phyloP scores from a whole-genome alignment of 768 basidiomycete genomes.

The Mycena olivaceomarginata region DNA sequence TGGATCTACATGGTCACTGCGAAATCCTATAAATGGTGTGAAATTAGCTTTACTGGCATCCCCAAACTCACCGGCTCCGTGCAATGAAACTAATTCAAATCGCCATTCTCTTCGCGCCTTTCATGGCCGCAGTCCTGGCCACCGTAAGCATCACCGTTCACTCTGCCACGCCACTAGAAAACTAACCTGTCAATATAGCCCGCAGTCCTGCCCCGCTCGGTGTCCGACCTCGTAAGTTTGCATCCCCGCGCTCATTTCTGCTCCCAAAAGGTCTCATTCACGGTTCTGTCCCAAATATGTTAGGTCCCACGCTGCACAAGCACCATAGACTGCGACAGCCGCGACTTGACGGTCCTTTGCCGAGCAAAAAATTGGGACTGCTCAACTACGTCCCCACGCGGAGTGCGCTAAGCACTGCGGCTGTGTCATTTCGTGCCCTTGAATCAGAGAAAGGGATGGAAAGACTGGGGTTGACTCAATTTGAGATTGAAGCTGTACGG shows the following conservation, averaged over 20 bases:
- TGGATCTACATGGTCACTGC: no score
- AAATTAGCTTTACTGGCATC: no score
- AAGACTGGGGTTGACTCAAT: neutral
- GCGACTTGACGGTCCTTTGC: neutral
- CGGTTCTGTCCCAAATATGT: neutral
- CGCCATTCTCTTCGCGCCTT: neutral
- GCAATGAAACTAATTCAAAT: neutral
- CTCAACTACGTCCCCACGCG: neutral
- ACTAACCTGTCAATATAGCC: conserved; percentile 2
- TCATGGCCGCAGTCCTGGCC: neutral
- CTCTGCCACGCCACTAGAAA: conserved; percentile 4
- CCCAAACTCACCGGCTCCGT: no score
- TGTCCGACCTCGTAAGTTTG: conserved; percentile 4
- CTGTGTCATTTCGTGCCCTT: conserved; percentile 5
- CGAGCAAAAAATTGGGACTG: conserved; percentile 1
- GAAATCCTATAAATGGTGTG: no score
- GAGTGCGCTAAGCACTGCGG: conserved; percentile 4
- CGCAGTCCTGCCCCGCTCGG: conserved; percentile 1
- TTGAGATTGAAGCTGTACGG: conserved; percentile 7
- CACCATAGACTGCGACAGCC: conserved; percentile 4
- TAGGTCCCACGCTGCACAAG: conserved; percentile 1
- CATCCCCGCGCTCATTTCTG: neutral
- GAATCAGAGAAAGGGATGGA: conserved; percentile 1
- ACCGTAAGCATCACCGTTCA: conserved; percentile 9
- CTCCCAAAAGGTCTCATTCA: neutral